Percentiles rank a stretch among this genome's conserved stretches.
Conservation (phyloP, 2,329 filamentous ascomycete species). For the Pestalotiopsis sp. region DNA sequence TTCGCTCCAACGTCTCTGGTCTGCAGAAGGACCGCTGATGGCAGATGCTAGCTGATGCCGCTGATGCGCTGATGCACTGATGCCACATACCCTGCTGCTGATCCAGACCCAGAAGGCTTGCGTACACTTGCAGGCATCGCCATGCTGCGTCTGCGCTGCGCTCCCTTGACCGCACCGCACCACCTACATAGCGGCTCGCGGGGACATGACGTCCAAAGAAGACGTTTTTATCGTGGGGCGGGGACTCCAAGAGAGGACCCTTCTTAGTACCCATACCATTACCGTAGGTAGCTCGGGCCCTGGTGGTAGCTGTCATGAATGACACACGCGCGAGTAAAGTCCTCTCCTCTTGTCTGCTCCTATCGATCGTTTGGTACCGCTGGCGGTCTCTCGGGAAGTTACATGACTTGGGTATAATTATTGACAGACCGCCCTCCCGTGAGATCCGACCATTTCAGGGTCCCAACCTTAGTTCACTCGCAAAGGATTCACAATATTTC, state of each 20-base stretch:
- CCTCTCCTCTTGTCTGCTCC: not conserved
- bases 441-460: not conserved
- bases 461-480: not conserved
- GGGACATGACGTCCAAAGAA: not conserved
- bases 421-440: conserved; percentile 8
- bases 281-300: no score
- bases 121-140: not conserved
- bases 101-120: not conserved
- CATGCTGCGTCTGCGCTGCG: not conserved
- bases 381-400: conserved; percentile 2
- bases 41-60: not conserved
- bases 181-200: not conserved
- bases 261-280: not conserved
- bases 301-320: not conserved
- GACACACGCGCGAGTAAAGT: not conserved
- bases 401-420: conserved; percentile 5
- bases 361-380: not conserved
- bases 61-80: no score
- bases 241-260: not conserved
- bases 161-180: not conserved
- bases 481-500: not conserved
- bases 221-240: not conserved
- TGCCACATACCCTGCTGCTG: not conserved
- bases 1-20: not conserved
- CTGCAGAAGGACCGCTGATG: not conserved